Conservation (phyloP, 2,329 filamentous ascomycete species). For the Onygenales sp. region DNA sequence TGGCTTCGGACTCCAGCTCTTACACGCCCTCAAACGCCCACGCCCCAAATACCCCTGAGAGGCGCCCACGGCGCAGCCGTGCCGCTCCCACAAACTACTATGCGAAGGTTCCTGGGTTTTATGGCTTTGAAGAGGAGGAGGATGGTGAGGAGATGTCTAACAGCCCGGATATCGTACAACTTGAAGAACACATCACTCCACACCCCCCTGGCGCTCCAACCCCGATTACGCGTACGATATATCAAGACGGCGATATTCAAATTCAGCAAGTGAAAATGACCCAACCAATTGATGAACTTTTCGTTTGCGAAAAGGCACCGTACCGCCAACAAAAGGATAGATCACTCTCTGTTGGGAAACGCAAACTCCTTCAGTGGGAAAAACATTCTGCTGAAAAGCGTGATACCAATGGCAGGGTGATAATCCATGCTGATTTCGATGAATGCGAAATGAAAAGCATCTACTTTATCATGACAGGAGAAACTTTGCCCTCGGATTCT, state of each 20-base stretch:
- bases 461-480: slow-evolving; percentile 9
- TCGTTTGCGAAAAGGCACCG: background rate
- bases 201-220: background rate
- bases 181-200: background rate
- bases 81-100: slow-evolving; percentile 25
- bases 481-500: background rate
- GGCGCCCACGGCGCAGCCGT: slow-evolving; percentile 20
- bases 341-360: background rate
- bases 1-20: background rate
- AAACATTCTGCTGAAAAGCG: background rate
- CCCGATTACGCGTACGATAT: slow-evolving; percentile 7
- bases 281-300: background rate
- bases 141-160: background rate
- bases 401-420: background rate
- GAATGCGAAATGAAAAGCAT: slow-evolving; percentile 15
- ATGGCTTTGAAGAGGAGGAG: slow-evolving; percentile 10
- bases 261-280: slow-evolving; percentile 9
- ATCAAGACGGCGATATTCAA: slow-evolving; percentile 9
- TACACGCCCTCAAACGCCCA: background rate
- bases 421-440: slow-evolving; percentile 21
- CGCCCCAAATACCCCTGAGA: background rate
- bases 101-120: slow-evolving; percentile 11
- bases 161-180: too few relatives aligned
- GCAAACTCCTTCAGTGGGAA: background rate
- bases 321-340: background rate